Conservation (phyloP, 352 stramenopile genomes). For the Saprolegnia diclina region DNA sequence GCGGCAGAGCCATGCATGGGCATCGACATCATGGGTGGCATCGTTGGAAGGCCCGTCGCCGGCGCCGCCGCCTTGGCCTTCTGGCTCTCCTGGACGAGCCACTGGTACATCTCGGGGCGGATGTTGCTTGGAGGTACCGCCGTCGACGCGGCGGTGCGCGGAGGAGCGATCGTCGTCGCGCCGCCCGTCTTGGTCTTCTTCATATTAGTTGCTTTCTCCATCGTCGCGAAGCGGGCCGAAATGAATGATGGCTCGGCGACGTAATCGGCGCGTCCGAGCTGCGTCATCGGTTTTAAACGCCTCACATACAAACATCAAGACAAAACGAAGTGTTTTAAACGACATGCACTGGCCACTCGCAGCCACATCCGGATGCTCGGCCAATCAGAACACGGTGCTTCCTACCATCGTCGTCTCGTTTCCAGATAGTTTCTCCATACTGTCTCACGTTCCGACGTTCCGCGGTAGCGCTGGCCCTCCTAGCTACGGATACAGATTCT, state of each 20-base stretch:
- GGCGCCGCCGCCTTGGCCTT: background rate
- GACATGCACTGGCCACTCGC: background rate
- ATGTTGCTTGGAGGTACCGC: constrained; percentile 9
- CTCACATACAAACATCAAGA: background rate
- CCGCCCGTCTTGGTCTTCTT: constrained; percentile 4
- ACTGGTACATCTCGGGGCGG: constrained; percentile 24
- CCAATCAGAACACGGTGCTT: too few species aligned
- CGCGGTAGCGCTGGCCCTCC: too few species aligned
- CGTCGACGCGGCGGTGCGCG: background rate
- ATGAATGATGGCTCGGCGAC: background rate
- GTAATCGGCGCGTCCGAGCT: background rate
- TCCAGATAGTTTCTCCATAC: too few species aligned
- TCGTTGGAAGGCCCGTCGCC: background rate
- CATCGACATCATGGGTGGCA: constrained; percentile 12
- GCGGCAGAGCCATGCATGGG: background rate
- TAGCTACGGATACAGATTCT: too few species aligned
- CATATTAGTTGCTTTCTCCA: constrained; percentile 15
- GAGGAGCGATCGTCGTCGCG: background rate
- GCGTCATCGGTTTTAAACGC: constrained; percentile 1
- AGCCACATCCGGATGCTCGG: background rate
- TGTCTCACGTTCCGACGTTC: too few species aligned
- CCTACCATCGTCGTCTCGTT: too few species aligned
- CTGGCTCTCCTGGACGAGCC: constrained; percentile 13
- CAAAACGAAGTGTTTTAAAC: constrained; percentile 11
- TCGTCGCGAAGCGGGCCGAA: background rate